These are phyloP conservation scores for Calonectria henricotiae DNA, from an alignment of 2,329 filamentous ascomycete species.

Conservation along the genomic window DNA sequence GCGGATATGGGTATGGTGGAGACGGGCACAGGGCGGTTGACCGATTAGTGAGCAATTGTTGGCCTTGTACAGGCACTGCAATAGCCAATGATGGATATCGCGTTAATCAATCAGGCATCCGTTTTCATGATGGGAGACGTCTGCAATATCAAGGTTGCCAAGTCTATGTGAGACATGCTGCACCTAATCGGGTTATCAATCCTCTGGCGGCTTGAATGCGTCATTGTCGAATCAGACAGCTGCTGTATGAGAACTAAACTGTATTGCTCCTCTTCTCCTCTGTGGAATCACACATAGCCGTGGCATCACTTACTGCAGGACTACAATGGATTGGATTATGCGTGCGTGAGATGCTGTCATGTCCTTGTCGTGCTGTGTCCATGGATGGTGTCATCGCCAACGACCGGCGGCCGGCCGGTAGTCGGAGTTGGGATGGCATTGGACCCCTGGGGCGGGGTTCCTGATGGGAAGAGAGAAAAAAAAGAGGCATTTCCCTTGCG, in stretches of 20 bases:
- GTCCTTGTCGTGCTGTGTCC: conserved; percentile 34
- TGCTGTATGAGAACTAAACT: neutral
- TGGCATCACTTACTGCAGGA: neutral
- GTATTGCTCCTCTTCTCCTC: neutral
- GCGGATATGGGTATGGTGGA: conserved; percentile 3
- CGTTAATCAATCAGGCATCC: conserved; percentile 52
- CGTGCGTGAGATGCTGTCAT: conserved; percentile 20
- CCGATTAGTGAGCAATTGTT: conserved; percentile 20
- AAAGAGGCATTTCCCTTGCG: conserved; percentile 40
- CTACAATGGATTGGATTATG: neutral
- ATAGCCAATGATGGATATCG: conserved; percentile 42
- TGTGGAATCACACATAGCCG: neutral
- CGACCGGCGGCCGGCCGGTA: conserved; percentile 51
- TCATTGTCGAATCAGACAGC: conserved; percentile 5
- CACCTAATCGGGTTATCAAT: neutral
- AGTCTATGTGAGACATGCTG: neutral
- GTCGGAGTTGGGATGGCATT: conserved; percentile 47
- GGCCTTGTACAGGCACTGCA: neutral
- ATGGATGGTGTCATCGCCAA: conserved; percentile 45
- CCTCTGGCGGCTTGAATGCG: neutral
- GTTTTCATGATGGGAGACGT: conserved; percentile 2
- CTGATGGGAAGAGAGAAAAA: conserved; percentile 27
- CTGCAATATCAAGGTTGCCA: conserved; percentile 1
- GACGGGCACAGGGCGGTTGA: conserved; percentile 17
- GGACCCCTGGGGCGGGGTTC: conserved; percentile 18